phyloP scores from a whole-genome alignment of 495 filamentous ascomycete species.

The Trichoderma virens region DNA sequence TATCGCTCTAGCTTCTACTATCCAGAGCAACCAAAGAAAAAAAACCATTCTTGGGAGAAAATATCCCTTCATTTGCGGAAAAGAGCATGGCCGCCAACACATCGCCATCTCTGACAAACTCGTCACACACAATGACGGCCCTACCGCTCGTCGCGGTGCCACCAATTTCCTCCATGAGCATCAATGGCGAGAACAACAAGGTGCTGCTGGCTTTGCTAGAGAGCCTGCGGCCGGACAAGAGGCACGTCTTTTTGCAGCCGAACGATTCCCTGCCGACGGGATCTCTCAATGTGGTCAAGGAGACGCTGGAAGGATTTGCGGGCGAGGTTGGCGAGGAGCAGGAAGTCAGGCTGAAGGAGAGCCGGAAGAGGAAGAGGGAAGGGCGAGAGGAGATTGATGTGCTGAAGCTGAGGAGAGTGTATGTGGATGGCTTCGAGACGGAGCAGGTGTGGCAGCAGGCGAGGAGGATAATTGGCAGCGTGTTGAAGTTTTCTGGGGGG shows the following conservation, averaged over 20 bases:
- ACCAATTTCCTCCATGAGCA: constrained; percentile 25
- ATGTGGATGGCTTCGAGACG: constrained; percentile 80
- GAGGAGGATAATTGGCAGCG: constrained; percentile 58
- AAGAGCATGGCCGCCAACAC: constrained; percentile 29
- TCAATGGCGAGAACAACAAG: constrained; percentile 26
- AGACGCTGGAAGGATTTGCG: constrained; percentile 69
- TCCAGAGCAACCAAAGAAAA: constrained; percentile 10
- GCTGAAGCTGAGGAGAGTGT: constrained; percentile 66
- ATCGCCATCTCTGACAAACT: constrained; percentile 47
- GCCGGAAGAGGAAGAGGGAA: constrained; percentile 61
- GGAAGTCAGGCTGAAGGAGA: constrained; percentile 45
- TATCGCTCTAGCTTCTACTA: neutral
- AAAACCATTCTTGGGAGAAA: neutral
- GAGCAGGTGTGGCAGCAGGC: constrained; percentile 95
- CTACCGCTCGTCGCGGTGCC: constrained; percentile 20
- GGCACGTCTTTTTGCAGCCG: constrained; percentile 65
- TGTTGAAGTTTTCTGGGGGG: constrained; percentile 35
- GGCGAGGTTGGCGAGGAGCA: constrained; percentile 58
- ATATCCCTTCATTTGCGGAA: neutral
- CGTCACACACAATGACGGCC: constrained; percentile 45
- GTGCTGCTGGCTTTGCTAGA: constrained; percentile 35
- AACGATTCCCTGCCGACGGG: constrained; percentile 51
- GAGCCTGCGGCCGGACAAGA: constrained; percentile 35
- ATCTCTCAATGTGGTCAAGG: constrained; percentile 63
- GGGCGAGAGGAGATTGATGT: constrained; percentile 29